These are phyloP conservation scores for Escallonia herrerae DNA, from an alignment of 129 eudicot species.

Conservation along the genomic window DNA sequence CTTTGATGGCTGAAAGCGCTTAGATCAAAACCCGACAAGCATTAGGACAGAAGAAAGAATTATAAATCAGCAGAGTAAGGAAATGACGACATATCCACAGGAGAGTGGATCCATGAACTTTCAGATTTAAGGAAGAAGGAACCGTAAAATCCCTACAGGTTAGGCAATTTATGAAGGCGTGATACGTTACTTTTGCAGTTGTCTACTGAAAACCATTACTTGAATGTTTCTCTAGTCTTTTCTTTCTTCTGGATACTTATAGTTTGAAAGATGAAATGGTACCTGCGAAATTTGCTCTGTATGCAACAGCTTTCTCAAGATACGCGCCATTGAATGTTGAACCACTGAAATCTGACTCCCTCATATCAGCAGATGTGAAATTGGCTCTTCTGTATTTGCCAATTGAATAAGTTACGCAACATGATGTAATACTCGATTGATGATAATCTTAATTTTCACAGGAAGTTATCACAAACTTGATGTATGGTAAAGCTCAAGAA, in stretches of 20 bases:
- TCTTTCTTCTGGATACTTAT: not conserved
- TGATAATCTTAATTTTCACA: too few relatives aligned
- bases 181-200: too few relatives aligned
- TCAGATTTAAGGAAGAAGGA: not conserved
- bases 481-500: too few relatives aligned
- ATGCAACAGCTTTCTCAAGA: slow-evolving; percentile 98
- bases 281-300: slow-evolving; percentile 95
- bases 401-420: too few relatives aligned
- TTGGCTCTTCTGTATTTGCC: slow-evolving; percentile 63
- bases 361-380: slow-evolving; percentile 99
- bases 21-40: not conserved
- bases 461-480: too few relatives aligned
- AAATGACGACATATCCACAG: too few relatives aligned
- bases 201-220: too few relatives aligned
- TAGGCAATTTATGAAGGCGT: not conserved
- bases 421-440: too few relatives aligned
- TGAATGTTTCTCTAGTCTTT: too few relatives aligned
- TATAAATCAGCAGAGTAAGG: not conserved
- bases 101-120: not conserved
- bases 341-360: slow-evolving; percentile 99
- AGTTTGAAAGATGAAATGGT: not conserved
- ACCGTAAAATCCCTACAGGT: not conserved
- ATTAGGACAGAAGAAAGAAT: not conserved
- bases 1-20: slow-evolving; percentile 4
- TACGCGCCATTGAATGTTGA: slow-evolving; percentile 98